phyloP scores from a whole-genome alignment of 192 early-diverging fungal genomes.

The Podila verticillata region DNA sequence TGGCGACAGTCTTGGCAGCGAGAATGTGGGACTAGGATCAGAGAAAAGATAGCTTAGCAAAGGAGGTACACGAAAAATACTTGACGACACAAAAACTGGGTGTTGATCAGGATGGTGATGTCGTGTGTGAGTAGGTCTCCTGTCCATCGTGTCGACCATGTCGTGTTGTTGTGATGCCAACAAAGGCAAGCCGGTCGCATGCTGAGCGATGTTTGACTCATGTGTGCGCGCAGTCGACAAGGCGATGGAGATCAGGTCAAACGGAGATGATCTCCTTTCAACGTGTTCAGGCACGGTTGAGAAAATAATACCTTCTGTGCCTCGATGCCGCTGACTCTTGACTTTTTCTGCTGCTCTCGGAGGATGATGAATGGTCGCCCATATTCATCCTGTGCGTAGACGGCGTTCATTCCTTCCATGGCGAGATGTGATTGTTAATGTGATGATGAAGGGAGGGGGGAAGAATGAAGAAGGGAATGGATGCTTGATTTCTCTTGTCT shows the following conservation, averaged over 20 bases:
- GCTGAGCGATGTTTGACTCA: too few species aligned
- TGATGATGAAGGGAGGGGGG: background rate
- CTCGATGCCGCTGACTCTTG: constrained; percentile 89
- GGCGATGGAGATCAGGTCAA: too few species aligned
- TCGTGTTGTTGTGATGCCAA: too few species aligned
- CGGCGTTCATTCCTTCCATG: constrained; percentile 64
- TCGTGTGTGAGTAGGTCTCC: background rate
- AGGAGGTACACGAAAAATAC: background rate
- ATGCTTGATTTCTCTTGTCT: constrained; percentile 2
- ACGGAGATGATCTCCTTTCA: too few species aligned
- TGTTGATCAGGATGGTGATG: background rate
- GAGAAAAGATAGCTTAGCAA: background rate
- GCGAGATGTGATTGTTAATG: constrained; percentile 7
- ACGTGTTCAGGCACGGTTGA: background rate
- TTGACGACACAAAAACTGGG: background rate
- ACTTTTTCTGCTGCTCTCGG: constrained; percentile 94
- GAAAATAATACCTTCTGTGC: constrained; percentile 92
- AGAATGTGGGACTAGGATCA: constrained; percentile 91
- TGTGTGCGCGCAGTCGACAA: too few species aligned
- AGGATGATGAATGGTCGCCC: constrained; percentile 99
- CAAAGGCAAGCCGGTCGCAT: too few species aligned
- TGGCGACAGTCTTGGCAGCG: constrained; percentile 96
- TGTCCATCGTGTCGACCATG: too few species aligned
- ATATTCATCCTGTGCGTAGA: constrained; percentile 97
- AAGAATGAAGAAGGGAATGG: constrained; percentile 5